Evolutionary conservation across 352 stramenopile genomes (phyloP).

Genomic region (Stramenopiles sp.): DNA sequence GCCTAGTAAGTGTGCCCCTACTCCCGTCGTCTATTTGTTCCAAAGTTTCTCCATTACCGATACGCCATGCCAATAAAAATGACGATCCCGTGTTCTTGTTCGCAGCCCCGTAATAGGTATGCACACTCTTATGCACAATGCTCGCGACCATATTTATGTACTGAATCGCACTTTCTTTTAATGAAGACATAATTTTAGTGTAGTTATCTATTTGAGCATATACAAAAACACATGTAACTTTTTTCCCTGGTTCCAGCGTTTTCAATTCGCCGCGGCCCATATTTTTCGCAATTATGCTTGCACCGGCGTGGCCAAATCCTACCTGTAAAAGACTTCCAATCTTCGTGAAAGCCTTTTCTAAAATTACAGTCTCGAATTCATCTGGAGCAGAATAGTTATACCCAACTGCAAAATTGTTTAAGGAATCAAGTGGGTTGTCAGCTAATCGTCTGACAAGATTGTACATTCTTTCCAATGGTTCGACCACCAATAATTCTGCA

Average conservation of each 20-base stretch:
- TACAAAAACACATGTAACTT: conserved; percentile 51
- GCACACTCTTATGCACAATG: conserved; percentile 46
- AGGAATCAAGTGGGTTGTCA: conserved; percentile 51
- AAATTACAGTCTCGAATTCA: conserved; percentile 78
- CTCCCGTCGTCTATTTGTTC: too few relatives aligned
- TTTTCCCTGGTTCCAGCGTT: conserved; percentile 32
- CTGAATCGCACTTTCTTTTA: conserved; percentile 64
- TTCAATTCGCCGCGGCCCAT: conserved; percentile 20
- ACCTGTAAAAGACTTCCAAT: conserved; percentile 19
- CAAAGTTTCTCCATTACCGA: conserved; percentile 53
- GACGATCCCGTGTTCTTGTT: conserved; percentile 71
- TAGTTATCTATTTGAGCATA: conserved; percentile 65
- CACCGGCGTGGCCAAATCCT: conserved; percentile 18
- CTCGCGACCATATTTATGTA: conserved; percentile 58
- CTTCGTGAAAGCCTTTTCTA: conserved; percentile 31
- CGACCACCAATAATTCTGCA: conserved; percentile 79
- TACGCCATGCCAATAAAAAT: conserved; percentile 70
- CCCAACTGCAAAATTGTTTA: conserved; percentile 39
- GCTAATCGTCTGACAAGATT: conserved; percentile 43
- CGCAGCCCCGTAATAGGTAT: conserved; percentile 39
- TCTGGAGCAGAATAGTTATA: conserved; percentile 46
- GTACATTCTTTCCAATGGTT: conserved; percentile 84
- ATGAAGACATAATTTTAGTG: conserved; percentile 59
- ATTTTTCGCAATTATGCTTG: conserved; percentile 22
- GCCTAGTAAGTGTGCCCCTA: not conserved